Evolutionary conservation across 176 grass and related monocot genomes (phyloP), one percentile per base, ranked within the genome.

Genomic region (Oryza brachyantha): DNA sequence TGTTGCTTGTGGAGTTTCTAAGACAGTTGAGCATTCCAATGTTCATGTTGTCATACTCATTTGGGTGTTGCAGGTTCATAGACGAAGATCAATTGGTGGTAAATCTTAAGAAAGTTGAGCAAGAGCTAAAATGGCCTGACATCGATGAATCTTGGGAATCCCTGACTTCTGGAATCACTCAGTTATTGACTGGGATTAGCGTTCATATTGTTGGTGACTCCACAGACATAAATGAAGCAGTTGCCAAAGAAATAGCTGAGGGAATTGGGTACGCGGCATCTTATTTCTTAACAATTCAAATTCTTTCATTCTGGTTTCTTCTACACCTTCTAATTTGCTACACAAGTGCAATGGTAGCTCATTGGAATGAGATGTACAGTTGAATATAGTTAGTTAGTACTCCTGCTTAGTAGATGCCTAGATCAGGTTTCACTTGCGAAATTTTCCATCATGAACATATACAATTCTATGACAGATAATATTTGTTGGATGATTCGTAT

Each of bases 101-200:
- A 52, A 98, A 90, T 78, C 35, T 98, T 19, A 98, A 95, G 82
- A 98, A 98, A 85, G 82, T 88, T 5, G 92, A 98, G 24, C 46
- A 71, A 7, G 90, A 98, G 55, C 77, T 98, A 74, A 94, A 88
- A 83, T 98, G 92, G 92, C 95, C 95, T 28, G 95, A 94, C 78
- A 76, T 98, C 62, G 82, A 80, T 77, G 92, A 98, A 87, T 98
- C 96, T 1, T 98, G 92, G 96, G 88, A 94, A 62, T 94, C 96
- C 12, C 92, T 98, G 13, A 89, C 83, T 74, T 40, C 77, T 67
- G 92, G 90, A 42, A 93, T 99, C 45, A 84, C 76, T 22, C 96
- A 95, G 71, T 76, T 99, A 7, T 64, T 93, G 64, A 93, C 87
- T 72, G 96, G 96, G 66, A 95, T 90, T 39, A 93, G 92, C 13